Percentiles rank a stretch among this genome's conserved stretches.
Conservation (phyloP, 805 yeast genomes). For the Sugiyamaella marilandica region DNA sequence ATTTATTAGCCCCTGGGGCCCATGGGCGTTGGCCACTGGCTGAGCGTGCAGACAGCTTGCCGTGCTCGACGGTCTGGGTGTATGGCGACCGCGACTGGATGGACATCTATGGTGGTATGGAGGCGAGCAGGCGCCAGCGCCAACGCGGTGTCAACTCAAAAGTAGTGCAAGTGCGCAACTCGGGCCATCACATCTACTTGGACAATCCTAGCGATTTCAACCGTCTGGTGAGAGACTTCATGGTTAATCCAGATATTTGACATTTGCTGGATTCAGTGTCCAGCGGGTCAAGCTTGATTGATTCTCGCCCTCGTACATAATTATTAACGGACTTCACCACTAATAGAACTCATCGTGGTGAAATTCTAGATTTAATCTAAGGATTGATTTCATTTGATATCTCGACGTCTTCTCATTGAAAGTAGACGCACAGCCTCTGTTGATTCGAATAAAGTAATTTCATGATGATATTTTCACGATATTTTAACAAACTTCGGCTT, state of each 20-base stretch:
- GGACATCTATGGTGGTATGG: slow-evolving; percentile 40
- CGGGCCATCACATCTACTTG: slow-evolving; percentile 74
- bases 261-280: too few relatives aligned
- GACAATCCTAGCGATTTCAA: slow-evolving; percentile 59
- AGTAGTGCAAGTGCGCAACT: slow-evolving; percentile 38
- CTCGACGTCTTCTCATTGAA: too few relatives aligned
- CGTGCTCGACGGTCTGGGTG: slow-evolving; percentile 70
- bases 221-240: slow-evolving; percentile 12
- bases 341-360: too few relatives aligned
- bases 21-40: slow-evolving; percentile 72
- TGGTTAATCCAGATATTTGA: slow-evolving; percentile 2
- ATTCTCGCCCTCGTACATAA: too few relatives aligned
- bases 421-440: too few relatives aligned
- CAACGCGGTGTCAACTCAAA: slow-evolving; percentile 27
- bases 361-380: too few relatives aligned
- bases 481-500: too few relatives aligned
- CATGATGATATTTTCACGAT: too few relatives aligned
- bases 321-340: too few relatives aligned
- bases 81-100: slow-evolving; percentile 82
- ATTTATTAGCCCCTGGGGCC: slow-evolving; percentile 86
- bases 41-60: slow-evolving; percentile 45
- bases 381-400: too few relatives aligned
- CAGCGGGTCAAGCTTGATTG: too few relatives aligned
- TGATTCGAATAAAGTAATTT: too few relatives aligned
- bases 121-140: slow-evolving; percentile 30